Conservation (phyloP, 2,329 filamentous ascomycete species). For the Xylaria sp. region DNA sequence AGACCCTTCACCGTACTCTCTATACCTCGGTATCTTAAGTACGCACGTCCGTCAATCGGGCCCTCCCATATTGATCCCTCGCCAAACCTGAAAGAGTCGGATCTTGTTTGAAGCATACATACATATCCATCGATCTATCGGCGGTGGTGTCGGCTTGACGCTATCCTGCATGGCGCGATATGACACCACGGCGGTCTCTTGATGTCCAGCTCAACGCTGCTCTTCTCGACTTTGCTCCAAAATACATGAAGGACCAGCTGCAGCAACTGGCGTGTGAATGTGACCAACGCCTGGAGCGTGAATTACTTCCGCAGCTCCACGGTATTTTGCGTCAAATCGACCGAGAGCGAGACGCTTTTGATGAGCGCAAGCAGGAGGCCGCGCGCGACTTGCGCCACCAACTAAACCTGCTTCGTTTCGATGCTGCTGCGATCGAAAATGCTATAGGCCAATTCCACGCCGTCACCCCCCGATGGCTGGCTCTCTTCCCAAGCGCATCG, state of each 20-base stretch:
- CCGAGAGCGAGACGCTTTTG: constrained; percentile 43
- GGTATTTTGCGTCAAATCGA: constrained; percentile 45
- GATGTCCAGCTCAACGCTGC: constrained; percentile 43
- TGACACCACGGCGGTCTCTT: constrained; percentile 34
- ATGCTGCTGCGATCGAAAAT: constrained; percentile 39
- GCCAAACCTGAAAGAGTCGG: background rate
- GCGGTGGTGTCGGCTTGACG: constrained; percentile 9
- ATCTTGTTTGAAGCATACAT: background rate
- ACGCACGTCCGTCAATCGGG: background rate
- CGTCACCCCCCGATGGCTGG: constrained; percentile 42
- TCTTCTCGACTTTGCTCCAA: constrained; percentile 44
- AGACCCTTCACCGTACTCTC: constrained; percentile 3
- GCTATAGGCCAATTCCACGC: constrained; percentile 39
- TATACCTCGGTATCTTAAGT: background rate
- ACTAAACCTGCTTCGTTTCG: constrained; percentile 42
- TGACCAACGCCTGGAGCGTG: constrained; percentile 45
- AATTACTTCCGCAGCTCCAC: constrained; percentile 45
- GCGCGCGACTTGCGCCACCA: constrained; percentile 43
- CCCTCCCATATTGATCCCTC: background rate
- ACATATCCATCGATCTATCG: background rate
- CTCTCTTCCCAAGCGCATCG: constrained; percentile 42
- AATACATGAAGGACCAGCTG: constrained; percentile 46
- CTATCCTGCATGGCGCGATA: constrained; percentile 35
- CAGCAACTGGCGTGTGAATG: constrained; percentile 42
- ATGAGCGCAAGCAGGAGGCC: constrained; percentile 42